phyloP scores from a whole-genome alignment of 345 rosid genomes.

The Bretschneidera sinensis region DNA sequence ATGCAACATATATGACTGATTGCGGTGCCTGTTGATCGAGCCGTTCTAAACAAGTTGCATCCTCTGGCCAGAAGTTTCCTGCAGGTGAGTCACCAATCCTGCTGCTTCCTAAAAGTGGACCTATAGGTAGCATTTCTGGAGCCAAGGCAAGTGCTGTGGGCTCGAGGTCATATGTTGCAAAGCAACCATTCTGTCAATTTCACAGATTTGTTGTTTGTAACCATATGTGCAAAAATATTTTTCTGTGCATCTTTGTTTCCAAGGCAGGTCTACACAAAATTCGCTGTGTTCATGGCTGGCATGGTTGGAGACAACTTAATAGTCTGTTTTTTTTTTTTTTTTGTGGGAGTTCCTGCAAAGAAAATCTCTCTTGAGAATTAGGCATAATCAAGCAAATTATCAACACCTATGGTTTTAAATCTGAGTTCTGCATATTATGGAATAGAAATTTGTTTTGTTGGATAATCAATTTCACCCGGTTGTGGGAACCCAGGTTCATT shows the following conservation, averaged over 20 bases:
- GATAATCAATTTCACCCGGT: too few species aligned
- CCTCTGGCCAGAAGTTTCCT: conserved; percentile 33
- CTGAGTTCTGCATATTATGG: too few species aligned
- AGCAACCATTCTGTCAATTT: conserved; percentile 36
- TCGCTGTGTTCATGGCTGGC: conserved; percentile 26
- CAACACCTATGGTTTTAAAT: background rate
- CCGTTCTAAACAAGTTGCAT: conserved; percentile 31
- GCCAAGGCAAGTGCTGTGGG: conserved; percentile 19
- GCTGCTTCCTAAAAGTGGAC: conserved; percentile 25
- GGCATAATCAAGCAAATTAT: too few species aligned
- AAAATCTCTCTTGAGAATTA: background rate
- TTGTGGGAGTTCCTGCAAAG: conserved; percentile 21
- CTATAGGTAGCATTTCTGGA: conserved; percentile 25
- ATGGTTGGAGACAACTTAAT: conserved; percentile 19
- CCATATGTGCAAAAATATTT: conserved; percentile 18
- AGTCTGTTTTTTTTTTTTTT: conserved; percentile 1
- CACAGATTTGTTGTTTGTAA: conserved; percentile 9
- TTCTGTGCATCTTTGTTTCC: conserved; percentile 24
- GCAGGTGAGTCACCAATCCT: conserved; percentile 18
- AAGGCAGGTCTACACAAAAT: conserved; percentile 35
- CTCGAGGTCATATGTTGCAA: conserved; percentile 29
- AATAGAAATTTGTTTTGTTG: too few species aligned
- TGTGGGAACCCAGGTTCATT: too few species aligned
- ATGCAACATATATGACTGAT: conserved; percentile 40
- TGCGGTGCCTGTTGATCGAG: conserved; percentile 24